Base-by-base conservation (phyloP, 2,329 filamentous ascomycete species). In the Cercospora sesami region DNA sequence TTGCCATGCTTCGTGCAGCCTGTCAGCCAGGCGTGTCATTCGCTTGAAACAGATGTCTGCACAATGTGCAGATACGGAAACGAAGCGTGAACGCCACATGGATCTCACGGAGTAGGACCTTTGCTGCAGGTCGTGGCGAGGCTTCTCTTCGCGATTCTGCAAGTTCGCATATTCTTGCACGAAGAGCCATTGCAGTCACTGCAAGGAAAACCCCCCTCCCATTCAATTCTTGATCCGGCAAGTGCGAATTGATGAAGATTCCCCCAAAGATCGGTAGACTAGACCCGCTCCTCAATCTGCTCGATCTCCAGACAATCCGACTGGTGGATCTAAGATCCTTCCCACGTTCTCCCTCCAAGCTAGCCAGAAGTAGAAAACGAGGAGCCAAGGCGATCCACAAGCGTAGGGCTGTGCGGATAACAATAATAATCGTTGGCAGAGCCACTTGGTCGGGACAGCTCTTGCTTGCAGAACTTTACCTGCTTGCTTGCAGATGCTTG, bases 331-430 rank as follows among this genome's bases (percentile, higher is more conserved):
- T 45, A 18, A 23, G 18, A 61, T 61, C 59, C 59, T 61, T 61
- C 59, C 30, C 57, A 58, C 59, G 12, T 45, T 30, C 12, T 16
- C 36, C 39, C n/a, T 7, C 21, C 5, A 18, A 45, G 39, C 59
- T 61, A 61, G 59, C 59, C 59, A 42, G 33, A 61, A 61, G 59
- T 28, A 48, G 59, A 42, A 61, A 61, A 61, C 59, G 59, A 61
- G 59, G 16, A 26, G 33, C 59, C 59, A 61, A 61, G 59, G 23
- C 57, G 30, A 42, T 45, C 59, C 26, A 23, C 26, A 18, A 26
- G 33, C 39, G 21, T 42, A 61, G 59, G 36, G 59, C 59, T 61
- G 36, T 39, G n/a, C 26, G 59, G 21, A 61, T 61, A 16, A 26
- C 53, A 58, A 48, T 42, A 61, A 61, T 39, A 61, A 42, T 61